phyloP scores from a whole-genome alignment of 164 flowering plant species.

The Vitis riparia region DNA sequence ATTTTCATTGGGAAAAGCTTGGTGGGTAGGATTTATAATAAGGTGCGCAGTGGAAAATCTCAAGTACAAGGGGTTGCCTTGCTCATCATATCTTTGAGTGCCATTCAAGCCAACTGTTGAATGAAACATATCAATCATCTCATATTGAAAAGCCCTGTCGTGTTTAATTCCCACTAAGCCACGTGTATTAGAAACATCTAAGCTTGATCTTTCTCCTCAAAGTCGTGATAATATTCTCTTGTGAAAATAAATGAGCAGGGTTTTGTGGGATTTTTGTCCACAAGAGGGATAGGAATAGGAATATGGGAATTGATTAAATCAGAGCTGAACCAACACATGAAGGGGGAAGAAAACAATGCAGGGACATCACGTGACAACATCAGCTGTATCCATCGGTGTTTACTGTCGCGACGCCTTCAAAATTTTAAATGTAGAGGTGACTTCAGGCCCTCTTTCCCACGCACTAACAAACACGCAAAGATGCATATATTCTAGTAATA shows the following conservation, averaged over 20 bases:
- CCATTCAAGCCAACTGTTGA: constrained; percentile 13
- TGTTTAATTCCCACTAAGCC: no score
- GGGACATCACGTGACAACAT: constrained; percentile 21
- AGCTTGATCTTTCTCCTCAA: neutral
- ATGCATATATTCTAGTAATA: no score
- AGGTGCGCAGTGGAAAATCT: neutral
- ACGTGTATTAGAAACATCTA: no score
- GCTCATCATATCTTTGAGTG: constrained; percentile 20
- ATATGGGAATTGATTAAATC: no score
- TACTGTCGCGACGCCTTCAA: neutral
- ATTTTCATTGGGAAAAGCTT: neutral
- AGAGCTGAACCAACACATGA: no score
- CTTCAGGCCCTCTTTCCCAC: no score
- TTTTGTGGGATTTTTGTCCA: no score
- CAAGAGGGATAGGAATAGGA: neutral
- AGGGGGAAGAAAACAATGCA: neutral
- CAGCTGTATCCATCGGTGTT: neutral
- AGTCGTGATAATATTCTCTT: neutral
- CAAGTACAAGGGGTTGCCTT: neutral
- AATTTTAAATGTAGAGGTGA: neutral
- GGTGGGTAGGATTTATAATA: constrained; percentile 3
- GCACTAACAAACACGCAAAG: no score
- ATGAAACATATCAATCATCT: no score
- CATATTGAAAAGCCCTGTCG: no score
- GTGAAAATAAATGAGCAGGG: neutral